Evolutionary conservation across 192 early-diverging fungal genomes (phyloP), one percentile per base, ranked within the genome.

Genomic region (Linnemannia elongata): DNA sequence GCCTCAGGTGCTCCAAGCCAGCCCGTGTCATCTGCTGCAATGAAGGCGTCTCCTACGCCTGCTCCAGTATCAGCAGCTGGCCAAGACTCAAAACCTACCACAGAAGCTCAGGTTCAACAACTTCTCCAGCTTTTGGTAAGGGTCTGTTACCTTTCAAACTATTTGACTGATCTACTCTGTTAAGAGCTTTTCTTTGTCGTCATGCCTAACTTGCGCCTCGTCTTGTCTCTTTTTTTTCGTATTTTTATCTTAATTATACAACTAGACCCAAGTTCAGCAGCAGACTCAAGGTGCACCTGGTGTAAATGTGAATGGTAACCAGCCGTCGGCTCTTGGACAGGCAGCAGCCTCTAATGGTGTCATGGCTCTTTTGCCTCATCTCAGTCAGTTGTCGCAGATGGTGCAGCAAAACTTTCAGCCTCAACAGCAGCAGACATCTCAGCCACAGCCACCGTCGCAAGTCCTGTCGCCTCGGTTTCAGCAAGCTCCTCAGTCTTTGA

Each of bases 91-190:
- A 76, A 63, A 17, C 38, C 80, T 6, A 82, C 41, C 55, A 42
- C 82, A 20, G 82, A 82, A 69, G 49, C 70, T 33, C 82, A 83
- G 68, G 82, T 83, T 24, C 82, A 83, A 27, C 82, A 83, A 38
- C 69, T 83, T 6, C 76, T 83, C n/a, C 72, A 77, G 33, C 82
- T 83, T 74, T 74, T 83, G 82, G 82, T 83, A 83, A 39, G 27
- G 12, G 18, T 30, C 1, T 18, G 30, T 8, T 6, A 54, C 27
- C 15, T 27, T 17, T 74, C 7, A 27, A 30, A 22, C 39, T 35
- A 13, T 24, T 63, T 22, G 9, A n/a, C 22, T 13, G 22, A 39
- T 17, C 17, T 30, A 70, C 27, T 36, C 33, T 78, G 35, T 3
- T 39, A 17, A 4, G 13, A 35, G 24, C 49, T 52, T 73, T 66